phyloP scores from a whole-genome alignment of 345 rosid species.

The Clarkia xantiana region DNA sequence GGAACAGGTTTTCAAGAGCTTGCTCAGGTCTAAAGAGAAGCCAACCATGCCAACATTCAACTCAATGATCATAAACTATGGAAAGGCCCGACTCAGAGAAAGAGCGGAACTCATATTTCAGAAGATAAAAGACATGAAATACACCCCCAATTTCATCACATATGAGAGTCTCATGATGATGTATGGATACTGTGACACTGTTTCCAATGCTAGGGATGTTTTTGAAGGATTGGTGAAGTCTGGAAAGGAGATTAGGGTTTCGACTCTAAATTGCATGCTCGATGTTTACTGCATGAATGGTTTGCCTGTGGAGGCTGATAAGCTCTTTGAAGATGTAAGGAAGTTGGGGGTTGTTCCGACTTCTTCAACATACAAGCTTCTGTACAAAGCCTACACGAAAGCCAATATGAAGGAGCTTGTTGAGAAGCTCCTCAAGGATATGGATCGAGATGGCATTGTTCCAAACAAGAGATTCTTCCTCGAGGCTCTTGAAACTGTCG shows the following conservation, averaged over 20 bases:
- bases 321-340: conserved; percentile 32
- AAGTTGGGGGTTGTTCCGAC: conserved; percentile 27
- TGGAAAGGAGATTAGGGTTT: conserved; percentile 37
- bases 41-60: conserved; percentile 77
- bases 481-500: conserved; percentile 63
- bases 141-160: conserved; percentile 53
- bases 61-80: conserved; percentile 78
- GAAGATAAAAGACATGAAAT: conserved; percentile 60
- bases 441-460: conserved; percentile 71
- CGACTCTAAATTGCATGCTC: conserved; percentile 73
- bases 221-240: conserved; percentile 46
- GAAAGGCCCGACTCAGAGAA: conserved; percentile 67
- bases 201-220: conserved; percentile 57
- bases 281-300: conserved; percentile 70
- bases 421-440: conserved; percentile 41
- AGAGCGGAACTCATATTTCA: conserved; percentile 48
- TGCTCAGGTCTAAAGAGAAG: conserved; percentile 61
- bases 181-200: conserved; percentile 63
- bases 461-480: conserved; percentile 78
- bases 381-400: conserved; percentile 70
- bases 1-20: conserved; percentile 83
- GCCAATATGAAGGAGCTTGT: conserved; percentile 60
- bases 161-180: conserved; percentile 69
- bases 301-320: conserved; percentile 57
- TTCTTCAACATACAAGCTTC: conserved; percentile 72